Evolutionary conservation across 345 rosid genomes (phyloP), one percentile per base, ranked within the genome.

Genomic region (Kernera saxatilis): DNA sequence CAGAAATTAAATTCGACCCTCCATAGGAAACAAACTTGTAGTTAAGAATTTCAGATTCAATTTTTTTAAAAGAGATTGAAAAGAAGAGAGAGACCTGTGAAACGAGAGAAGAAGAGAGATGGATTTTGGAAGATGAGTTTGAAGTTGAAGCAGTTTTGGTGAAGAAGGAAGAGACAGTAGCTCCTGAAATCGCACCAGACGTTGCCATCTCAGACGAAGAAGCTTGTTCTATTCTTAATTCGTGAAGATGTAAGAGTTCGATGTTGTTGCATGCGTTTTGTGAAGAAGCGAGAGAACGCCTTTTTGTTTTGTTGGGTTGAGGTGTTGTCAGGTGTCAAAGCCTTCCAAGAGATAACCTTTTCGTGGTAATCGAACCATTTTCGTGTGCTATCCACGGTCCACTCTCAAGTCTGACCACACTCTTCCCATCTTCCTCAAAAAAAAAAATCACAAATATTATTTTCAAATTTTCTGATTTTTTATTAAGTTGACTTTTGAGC

Each of bases 111-210:
- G 71, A 40, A 48, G 75, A 69, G 60, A 60, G 29, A 22, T 45
- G 64, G 39, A 63, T 60, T 48, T 55, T 76, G 25, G 75, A 67
- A 54, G 75, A 76, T 44, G 75, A 30, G 79, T 75, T 75, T 69
- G 79, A 69, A 53, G 57, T 14, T 44, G 74, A 69, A 69, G 79
- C 33, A 18, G 71, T 54, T 62, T 69, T 76, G 46, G 71, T 22
- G 66, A 76, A 69, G 66, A 76, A 76, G 41, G 79, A 75, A 26
- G 79, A 69, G 64, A 75, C 43, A 5, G 70, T 61, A 19, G 71
- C 75, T 61, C 79, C 79, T 53, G 79, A 76, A 62, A 76, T 40
- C 46, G 79, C 58, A 69, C 66, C 60, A 62, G 70, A 69, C 0
- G 79, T 46, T 15, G 79, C 75, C 79, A 75, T 75, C 40, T 54